Evolutionary conservation across 495 filamentous ascomycete genomes (phyloP).

Genomic region (Pseudoneurospora amorphoporcata): DNA sequence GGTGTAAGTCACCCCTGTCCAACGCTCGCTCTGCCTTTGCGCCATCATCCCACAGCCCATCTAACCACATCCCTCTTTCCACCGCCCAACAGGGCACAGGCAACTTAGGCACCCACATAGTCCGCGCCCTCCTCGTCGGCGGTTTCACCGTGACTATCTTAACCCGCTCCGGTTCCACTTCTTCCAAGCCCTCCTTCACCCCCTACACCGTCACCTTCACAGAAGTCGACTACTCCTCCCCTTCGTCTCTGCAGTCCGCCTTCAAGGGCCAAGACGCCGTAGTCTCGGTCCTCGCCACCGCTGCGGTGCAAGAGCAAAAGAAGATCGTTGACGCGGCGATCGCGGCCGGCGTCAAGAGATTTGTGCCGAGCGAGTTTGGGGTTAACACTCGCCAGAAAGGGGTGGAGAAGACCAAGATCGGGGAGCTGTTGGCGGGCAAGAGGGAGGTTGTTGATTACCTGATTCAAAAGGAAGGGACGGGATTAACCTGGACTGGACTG

Average conservation of each 20-base stretch:
- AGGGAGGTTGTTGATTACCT: conserved; percentile 39
- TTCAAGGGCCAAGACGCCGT: conserved; percentile 48
- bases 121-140: conserved; percentile 42
- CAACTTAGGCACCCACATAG: conserved; percentile 46
- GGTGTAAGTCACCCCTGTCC: conserved; percentile 29
- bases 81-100: conserved; percentile 39
- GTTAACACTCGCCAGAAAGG: conserved; percentile 28
- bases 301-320: conserved; percentile 29
- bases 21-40: too few species aligned
- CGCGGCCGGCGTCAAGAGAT: conserved; percentile 48
- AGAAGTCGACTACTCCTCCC: conserved; percentile 46
- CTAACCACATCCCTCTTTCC: background rate
- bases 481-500: conserved; percentile 42
- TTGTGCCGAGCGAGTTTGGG: conserved; percentile 58
- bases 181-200: conserved; percentile 16
- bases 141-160: conserved; percentile 51
- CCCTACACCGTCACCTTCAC: conserved; percentile 28
- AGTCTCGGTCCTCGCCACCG: conserved; percentile 37
- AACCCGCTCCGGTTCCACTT: conserved; percentile 35
- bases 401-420: conserved; percentile 20
- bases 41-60: background rate
- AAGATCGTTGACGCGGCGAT: conserved; percentile 50
- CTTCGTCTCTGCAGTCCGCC: conserved; percentile 38
- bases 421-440: conserved; percentile 39
- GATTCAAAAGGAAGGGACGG: conserved; percentile 22